Conservation (phyloP, 257 asterid genomes). For the Gentiana dahurica region DNA sequence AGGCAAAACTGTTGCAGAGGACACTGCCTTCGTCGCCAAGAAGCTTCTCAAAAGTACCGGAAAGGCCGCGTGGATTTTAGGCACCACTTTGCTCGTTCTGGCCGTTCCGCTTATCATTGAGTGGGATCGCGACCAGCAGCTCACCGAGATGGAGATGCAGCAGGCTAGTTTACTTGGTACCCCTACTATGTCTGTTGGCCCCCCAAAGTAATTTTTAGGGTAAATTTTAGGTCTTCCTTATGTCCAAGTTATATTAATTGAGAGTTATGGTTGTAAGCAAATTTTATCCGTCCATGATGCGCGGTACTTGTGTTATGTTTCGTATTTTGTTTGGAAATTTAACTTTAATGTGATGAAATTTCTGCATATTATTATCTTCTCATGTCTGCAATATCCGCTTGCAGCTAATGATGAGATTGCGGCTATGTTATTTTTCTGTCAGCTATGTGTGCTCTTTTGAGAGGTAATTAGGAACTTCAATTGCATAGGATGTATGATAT, state of each 20-base stretch:
- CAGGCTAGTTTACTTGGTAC: conserved; percentile 74
- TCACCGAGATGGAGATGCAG: conserved; percentile 69
- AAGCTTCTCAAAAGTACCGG: conserved; percentile 72
- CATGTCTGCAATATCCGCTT: too few relatives aligned
- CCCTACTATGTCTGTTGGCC: conserved; percentile 17
- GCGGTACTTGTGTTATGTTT: too few relatives aligned
- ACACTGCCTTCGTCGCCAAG: conserved; percentile 50
- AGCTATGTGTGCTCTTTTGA: too few relatives aligned
- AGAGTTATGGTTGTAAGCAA: neutral
- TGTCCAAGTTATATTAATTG: neutral
- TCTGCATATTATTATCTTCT: too few relatives aligned
- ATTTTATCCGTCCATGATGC: neutral
- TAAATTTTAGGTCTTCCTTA: neutral
- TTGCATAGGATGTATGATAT: too few relatives aligned
- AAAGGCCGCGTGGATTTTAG: conserved; percentile 81
- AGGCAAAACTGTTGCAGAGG: conserved; percentile 61
- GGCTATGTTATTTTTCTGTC: too few relatives aligned
- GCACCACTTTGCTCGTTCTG: conserved; percentile 71
- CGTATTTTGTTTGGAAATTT: too few relatives aligned
- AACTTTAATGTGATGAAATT: too few relatives aligned
- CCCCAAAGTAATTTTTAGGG: conserved; percentile 7
- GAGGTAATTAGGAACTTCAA: too few relatives aligned
- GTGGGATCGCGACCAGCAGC: conserved; percentile 80
- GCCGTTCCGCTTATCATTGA: conserved; percentile 70
- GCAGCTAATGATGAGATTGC: too few relatives aligned